Evolutionary conservation across 208 protist genomes (phyloP), one percentile per base, ranked within the genome.

Genomic region (Herpetomonas tarakana): DNA sequence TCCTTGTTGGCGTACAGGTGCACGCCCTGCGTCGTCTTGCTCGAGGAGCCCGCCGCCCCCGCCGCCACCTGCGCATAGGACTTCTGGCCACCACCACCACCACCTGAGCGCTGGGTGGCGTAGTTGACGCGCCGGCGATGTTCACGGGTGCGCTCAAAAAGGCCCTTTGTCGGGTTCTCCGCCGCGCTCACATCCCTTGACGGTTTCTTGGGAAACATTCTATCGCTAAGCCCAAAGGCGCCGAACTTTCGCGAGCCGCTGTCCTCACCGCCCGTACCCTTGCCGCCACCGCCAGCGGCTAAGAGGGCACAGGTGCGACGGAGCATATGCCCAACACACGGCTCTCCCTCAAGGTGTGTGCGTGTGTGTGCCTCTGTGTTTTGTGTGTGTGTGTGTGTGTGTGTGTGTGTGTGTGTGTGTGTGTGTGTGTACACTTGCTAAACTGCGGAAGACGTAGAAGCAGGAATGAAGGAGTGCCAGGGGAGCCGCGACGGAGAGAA

Each of bases 1-100:
- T 92, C 85, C 73, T 93, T 95, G 68, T 90, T 91, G 2, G 89
- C 85, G 65, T 93, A 95, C 74, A 95, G 70, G 71, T 95, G 86
- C 46, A 92, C 68, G n/a, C 56, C 71, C 22, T 68, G 64, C 58
- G 28, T 35, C 3, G 49, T 26, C 24, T 53, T 65, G 52, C 51
- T 22, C 16, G 64, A 56, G 6, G 66, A 63, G 35, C 66, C 71
- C 22, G 67, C 53, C 11, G 58, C 31, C 3, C 66, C 66, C 14
- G 71, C 71, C n/a, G 71, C 71, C 19, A 19, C 30, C 39, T 68
- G 65, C 12, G 71, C 71, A 35, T 78, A 78, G 2, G 55, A 58
- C 45, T 66, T 76, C 30, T 29, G 52, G 27, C 62, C 51, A 1
- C 52, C 26, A 0, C 45, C 2, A 19, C 31, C n/a, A 26, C 49